These are phyloP conservation scores for Cucurbita maxima DNA, from an alignment of 306 rosid genomes.

Conservation along the genomic window DNA sequence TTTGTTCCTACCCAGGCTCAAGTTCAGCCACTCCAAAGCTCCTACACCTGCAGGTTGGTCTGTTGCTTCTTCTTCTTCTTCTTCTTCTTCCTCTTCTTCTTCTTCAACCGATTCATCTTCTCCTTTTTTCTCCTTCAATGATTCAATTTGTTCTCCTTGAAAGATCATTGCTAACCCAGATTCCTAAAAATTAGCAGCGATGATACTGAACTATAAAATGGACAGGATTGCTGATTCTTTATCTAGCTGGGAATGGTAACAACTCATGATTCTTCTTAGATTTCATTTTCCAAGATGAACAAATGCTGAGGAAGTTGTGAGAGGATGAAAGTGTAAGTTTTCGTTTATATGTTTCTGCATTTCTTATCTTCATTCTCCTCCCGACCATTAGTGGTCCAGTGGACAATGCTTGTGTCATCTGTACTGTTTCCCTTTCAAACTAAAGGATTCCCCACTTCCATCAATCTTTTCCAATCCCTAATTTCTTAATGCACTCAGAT, in stretches of 20 bases:
- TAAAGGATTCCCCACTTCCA: slow-evolving; percentile 82
- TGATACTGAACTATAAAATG: background rate
- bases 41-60: slow-evolving; percentile 17
- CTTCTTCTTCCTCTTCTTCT: slow-evolving; percentile 15
- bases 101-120: slow-evolving; percentile 22
- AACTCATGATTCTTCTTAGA: background rate
- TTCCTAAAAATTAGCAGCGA: slow-evolving; percentile 12
- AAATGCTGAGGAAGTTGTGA: background rate
- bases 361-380: slow-evolving; percentile 11
- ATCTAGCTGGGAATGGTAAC: background rate
- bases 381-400: slow-evolving; percentile 64
- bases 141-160: slow-evolving; percentile 11
- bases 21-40: slow-evolving; percentile 57
- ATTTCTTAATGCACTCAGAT: background rate
- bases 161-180: slow-evolving; percentile 4
- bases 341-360: slow-evolving; percentile 6
- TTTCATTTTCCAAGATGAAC: background rate
- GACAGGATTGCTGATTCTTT: slow-evolving; percentile 1
- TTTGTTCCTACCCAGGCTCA: slow-evolving; percentile 49
- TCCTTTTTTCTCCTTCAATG: slow-evolving; percentile 7
- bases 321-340: slow-evolving; percentile 10
- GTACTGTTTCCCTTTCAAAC: slow-evolving; percentile 34
- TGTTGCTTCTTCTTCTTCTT: slow-evolving; percentile 12
- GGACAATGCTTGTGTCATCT: slow-evolving; percentile 62
- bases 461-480: slow-evolving; percentile 7